These are phyloP conservation scores for Populus tomentosa DNA, from an alignment of 441 rosid genomes.

Conservation along the genomic window DNA sequence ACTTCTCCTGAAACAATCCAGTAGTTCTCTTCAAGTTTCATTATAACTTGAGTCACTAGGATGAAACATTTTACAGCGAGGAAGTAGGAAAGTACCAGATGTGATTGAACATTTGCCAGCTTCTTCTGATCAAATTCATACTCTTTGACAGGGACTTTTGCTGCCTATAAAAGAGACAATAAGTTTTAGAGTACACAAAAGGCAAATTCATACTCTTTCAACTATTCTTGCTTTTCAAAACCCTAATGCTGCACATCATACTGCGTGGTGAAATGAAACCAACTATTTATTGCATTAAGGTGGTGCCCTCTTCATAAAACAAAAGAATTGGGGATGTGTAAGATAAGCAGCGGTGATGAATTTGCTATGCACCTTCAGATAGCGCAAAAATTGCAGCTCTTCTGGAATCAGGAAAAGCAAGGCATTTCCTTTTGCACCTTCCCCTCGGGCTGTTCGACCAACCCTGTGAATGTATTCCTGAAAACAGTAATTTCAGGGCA, in stretches of 20 bases:
- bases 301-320: not conserved
- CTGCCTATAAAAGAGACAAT: constrained; percentile 42
- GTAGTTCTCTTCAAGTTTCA: constrained; percentile 3
- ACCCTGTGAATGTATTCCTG: constrained; percentile 97
- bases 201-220: not conserved
- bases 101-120: constrained; percentile 80
- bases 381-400: constrained; percentile 82
- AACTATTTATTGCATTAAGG: not conserved
- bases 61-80: not conserved
- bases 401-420: constrained; percentile 89
- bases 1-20: constrained; percentile 64
- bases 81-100: constrained; percentile 51
- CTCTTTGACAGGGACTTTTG: constrained; percentile 93
- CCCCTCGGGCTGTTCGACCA: constrained; percentile 99
- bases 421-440: constrained; percentile 97
- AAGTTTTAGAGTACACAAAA: not conserved
- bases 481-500: constrained; percentile 18
- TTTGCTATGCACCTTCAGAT: constrained; percentile 58
- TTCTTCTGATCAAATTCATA: constrained; percentile 83
- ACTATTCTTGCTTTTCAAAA: not conserved
- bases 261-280: not conserved
- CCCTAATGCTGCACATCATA: not conserved
- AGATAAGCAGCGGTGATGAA: not conserved
- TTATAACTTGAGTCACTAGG: not conserved
- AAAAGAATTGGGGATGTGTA: not conserved